phyloP scores from a whole-genome alignment of 805 yeast genomes.

The Kurtzmaniella cleridarum region DNA sequence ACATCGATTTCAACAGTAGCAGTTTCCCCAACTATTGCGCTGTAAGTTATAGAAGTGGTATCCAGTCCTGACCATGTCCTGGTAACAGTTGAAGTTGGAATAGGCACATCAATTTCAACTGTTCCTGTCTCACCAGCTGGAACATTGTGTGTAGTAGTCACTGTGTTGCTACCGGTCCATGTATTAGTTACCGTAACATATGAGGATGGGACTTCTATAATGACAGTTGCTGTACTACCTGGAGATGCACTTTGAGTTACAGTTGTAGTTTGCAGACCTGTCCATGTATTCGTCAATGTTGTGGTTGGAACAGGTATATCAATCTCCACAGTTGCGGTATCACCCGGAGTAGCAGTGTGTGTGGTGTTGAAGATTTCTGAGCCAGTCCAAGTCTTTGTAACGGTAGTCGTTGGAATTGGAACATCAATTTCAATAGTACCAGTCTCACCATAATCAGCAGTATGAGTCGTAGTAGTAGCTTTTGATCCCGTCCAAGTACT shows the following conservation, averaged over 20 bases:
- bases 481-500: conserved; percentile 6
- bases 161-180: conserved; percentile 1
- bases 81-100: background rate
- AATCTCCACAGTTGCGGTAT: background rate
- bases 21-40: background rate
- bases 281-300: conserved; percentile 9
- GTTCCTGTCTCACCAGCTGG: background rate
- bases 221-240: conserved; percentile 7
- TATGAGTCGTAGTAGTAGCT: too few relatives aligned
- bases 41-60: background rate
- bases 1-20: conserved; percentile 7
- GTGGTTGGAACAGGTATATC: conserved; percentile 2
- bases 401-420: conserved; percentile 7
- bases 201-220: conserved; percentile 8
- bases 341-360: conserved; percentile 1
- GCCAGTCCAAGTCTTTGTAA: conserved; percentile 4
- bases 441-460: too few relatives aligned
- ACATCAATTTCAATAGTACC: background rate
- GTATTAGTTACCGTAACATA: conserved; percentile 1
- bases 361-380: conserved; percentile 2
- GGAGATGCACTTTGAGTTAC: conserved; percentile 5
- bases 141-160: background rate
- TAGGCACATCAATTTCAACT: background rate
- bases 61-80: conserved; percentile 2
- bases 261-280: conserved; percentile 6